Evolutionary conservation across 352 stramenopile species (phyloP).

Genomic region (Phytophthora kernoviae): DNA sequence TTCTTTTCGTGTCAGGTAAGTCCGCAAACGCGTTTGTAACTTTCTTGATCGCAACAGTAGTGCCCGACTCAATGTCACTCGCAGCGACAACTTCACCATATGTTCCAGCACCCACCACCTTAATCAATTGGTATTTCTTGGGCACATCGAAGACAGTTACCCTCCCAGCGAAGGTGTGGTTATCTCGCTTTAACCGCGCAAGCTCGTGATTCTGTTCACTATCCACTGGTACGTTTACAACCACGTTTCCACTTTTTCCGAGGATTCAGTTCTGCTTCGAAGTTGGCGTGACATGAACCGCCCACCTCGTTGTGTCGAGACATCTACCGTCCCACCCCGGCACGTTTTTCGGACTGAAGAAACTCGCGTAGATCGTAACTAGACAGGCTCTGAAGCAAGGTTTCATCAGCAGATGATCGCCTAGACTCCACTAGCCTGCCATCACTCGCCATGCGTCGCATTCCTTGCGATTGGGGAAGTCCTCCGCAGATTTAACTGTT

Average conservation of each 20-base stretch:
- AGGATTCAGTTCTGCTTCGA: slow-evolving; percentile 28
- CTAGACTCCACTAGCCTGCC: slow-evolving; percentile 29
- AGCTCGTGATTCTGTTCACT: slow-evolving; percentile 40
- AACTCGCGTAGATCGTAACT: slow-evolving; percentile 66
- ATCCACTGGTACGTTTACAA: slow-evolving; percentile 12
- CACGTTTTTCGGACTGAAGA: slow-evolving; percentile 47
- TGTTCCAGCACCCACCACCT: slow-evolving; percentile 77
- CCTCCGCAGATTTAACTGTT: slow-evolving; percentile 56
- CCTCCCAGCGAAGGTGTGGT: slow-evolving; percentile 72
- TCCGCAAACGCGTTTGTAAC: slow-evolving; percentile 86
- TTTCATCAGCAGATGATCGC: slow-evolving; percentile 47
- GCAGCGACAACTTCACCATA: slow-evolving; percentile 86
- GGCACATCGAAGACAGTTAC: slow-evolving; percentile 76
- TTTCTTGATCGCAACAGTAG: slow-evolving; percentile 96
- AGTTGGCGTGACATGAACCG: slow-evolving; percentile 41
- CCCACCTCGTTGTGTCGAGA: slow-evolving; percentile 20
- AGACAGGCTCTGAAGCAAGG: slow-evolving; percentile 56
- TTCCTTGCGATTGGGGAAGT: slow-evolving; percentile 55
- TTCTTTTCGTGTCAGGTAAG: slow-evolving; percentile 88
- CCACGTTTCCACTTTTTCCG: slow-evolving; percentile 12
- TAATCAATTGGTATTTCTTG: slow-evolving; percentile 83
- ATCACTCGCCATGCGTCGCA: slow-evolving; percentile 43
- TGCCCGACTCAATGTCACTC: slow-evolving; percentile 76
- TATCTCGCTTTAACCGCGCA: slow-evolving; percentile 49
- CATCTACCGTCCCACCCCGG: slow-evolving; percentile 24